phyloP scores from a whole-genome alignment of 2,329 filamentous ascomycete species.

The Sarocladium kiliense region DNA sequence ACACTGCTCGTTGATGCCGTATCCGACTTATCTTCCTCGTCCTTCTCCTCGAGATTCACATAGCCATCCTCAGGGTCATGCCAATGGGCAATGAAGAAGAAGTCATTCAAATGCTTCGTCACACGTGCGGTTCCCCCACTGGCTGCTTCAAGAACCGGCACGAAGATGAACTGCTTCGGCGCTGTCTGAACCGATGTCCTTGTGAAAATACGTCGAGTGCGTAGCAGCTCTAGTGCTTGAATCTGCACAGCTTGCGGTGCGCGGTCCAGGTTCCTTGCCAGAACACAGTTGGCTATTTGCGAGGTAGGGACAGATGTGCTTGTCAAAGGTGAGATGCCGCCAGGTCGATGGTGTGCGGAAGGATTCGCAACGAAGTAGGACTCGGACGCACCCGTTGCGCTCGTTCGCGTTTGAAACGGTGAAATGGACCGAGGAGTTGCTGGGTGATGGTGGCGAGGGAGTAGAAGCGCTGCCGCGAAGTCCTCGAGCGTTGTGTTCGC shows the following conservation, averaged over 20 bases:
- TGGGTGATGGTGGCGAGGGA: constrained; percentile 21
- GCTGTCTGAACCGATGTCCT: constrained; percentile 67
- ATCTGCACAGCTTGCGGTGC: constrained; percentile 76
- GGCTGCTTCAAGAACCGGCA: constrained; percentile 60
- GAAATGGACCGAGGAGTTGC: constrained; percentile 18
- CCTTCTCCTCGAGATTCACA: constrained; percentile 64
- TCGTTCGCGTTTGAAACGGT: constrained; percentile 11
- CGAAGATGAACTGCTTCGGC: constrained; percentile 73
- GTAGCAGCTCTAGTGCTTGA: constrained; percentile 72
- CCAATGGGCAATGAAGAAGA: constrained; percentile 83
- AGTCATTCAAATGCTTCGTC: constrained; percentile 65
- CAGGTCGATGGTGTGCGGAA: not conserved
- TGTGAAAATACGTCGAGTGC: constrained; percentile 72
- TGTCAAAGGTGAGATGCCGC: constrained; percentile 19
- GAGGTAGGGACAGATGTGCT: constrained; percentile 24
- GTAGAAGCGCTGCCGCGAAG: constrained; percentile 67
- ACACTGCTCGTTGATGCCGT: constrained; percentile 39
- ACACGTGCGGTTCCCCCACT: constrained; percentile 44
- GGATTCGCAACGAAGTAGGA: constrained; percentile 25
- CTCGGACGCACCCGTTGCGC: constrained; percentile 13
- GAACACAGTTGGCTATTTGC: constrained; percentile 71
- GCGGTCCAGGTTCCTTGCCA: constrained; percentile 73
- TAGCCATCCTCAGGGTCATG: constrained; percentile 70
- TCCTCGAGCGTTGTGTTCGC: constrained; percentile 72
- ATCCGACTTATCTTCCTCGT: constrained; percentile 24